phyloP scores from a whole-genome alignment of 2,329 filamentous ascomycete species.

The Periconia sp. region DNA sequence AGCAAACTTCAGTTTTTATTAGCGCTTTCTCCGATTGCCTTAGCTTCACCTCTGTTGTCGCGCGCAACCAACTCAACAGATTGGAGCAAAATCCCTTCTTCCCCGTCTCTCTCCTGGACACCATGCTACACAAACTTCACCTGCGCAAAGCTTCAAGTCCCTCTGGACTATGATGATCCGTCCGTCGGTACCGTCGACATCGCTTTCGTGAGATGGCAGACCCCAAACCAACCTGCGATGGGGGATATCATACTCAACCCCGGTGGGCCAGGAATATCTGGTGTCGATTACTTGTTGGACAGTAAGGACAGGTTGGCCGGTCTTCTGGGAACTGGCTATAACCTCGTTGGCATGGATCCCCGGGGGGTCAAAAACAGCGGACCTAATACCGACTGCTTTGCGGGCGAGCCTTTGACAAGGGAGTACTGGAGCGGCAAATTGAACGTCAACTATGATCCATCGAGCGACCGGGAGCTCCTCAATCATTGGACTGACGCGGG shows the following conservation, averaged over 20 bases:
- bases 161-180: conserved; percentile 42
- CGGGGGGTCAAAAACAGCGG: conserved; percentile 39
- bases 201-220: conserved; percentile 39
- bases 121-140: conserved; percentile 50
- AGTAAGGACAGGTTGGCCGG: background rate
- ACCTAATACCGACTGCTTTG: conserved; percentile 34
- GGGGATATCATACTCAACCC: conserved; percentile 45
- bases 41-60: too few species aligned
- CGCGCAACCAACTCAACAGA: too few species aligned
- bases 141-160: conserved; percentile 54
- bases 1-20: too few species aligned
- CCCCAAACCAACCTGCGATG: conserved; percentile 45
- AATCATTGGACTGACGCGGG: too few species aligned
- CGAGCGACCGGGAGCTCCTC: too few species aligned
- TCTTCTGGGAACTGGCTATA: conserved; percentile 31
- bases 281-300: conserved; percentile 20
- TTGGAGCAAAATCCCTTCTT: conserved; percentile 5
- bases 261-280: conserved; percentile 49
- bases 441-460: too few species aligned
- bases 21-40: too few species aligned
- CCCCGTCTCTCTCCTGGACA: conserved; percentile 5
- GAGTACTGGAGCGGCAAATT: too few species aligned
- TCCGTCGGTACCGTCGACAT: conserved; percentile 37
- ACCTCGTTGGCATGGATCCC: conserved; percentile 45
- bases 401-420: too few species aligned